Evolutionary conservation across 1,284 basidiomycete species (phyloP).

Genomic region (Tilletia setariae): DNA sequence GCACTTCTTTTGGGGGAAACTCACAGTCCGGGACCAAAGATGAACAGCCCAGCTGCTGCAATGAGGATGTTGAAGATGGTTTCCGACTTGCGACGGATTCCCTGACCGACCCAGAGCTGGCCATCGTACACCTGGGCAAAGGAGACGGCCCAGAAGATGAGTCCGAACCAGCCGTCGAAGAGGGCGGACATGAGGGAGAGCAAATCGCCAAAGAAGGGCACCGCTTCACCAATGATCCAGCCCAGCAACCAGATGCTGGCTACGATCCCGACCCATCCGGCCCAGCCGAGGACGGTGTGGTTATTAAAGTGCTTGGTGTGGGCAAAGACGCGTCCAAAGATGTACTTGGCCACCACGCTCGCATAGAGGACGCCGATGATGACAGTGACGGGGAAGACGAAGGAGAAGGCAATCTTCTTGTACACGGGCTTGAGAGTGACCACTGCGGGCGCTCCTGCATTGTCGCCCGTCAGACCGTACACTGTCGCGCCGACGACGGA

Average conservation of each 20-base stretch:
- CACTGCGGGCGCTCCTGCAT: conserved; percentile 61
- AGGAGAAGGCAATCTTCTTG: conserved; percentile 59
- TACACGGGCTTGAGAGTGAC: conserved; percentile 57
- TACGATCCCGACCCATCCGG: conserved; percentile 63
- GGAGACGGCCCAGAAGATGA: conserved; percentile 53
- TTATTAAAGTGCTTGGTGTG: conserved; percentile 51
- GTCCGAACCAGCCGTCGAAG: conserved; percentile 54
- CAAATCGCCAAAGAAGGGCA: conserved; percentile 57
- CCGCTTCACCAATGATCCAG: conserved; percentile 63
- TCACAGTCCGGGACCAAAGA: conserved; percentile 58
- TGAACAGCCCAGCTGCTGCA: conserved; percentile 55
- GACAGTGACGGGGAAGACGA: conserved; percentile 37
- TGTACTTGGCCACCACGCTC: conserved; percentile 45
- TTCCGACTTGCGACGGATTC: conserved; percentile 34
- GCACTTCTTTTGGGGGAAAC: neutral
- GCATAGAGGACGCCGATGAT: conserved; percentile 43
- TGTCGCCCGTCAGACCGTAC: conserved; percentile 50
- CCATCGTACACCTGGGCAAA: conserved; percentile 57
- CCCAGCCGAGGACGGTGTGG: conserved; percentile 65
- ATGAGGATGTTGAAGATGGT: conserved; percentile 55
- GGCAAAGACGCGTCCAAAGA: conserved; percentile 46
- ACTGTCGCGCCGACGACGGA: conserved; percentile 20
- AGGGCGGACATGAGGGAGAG: conserved; percentile 56
- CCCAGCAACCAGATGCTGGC: conserved; percentile 63
- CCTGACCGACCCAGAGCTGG: conserved; percentile 40